These are phyloP conservation scores for Sarocladium strictum DNA, from an alignment of 2,329 filamentous ascomycete species.

Conservation along the genomic window DNA sequence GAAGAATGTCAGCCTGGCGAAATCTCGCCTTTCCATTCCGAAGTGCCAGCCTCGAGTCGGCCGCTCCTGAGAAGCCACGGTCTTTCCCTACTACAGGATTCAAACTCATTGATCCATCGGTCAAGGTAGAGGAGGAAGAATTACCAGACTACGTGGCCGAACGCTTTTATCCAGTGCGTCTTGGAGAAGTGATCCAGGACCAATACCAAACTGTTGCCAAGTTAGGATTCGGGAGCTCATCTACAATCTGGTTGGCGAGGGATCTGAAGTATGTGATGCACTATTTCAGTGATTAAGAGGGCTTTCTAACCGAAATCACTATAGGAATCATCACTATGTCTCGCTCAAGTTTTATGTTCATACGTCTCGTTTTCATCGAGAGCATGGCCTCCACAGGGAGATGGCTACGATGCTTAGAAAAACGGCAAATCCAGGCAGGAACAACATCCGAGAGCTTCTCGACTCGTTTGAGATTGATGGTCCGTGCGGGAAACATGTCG, in stretches of 20 bases:
- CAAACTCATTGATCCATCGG: neutral
- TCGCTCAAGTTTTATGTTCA: neutral
- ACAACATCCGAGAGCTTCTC: neutral
- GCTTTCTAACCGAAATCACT: neutral
- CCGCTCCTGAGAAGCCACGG: neutral
- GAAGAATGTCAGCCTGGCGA: neutral
- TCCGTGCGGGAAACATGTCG: neutral
- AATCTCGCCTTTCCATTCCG: neutral
- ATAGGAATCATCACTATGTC: neutral
- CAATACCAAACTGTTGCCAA: neutral
- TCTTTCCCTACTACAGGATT: neutral
- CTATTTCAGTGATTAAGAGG: neutral
- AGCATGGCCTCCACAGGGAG: neutral
- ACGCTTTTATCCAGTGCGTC: neutral
- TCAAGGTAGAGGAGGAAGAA: neutral
- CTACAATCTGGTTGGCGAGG: neutral
- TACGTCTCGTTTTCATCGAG: neutral
- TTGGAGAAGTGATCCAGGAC: neutral
- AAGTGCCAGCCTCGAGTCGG: neutral
- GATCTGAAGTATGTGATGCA: neutral
- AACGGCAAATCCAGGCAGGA: neutral
- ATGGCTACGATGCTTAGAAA: neutral
- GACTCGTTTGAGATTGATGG: neutral
- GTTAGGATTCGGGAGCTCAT: neutral
- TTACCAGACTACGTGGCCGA: neutral